Conservation (phyloP, 1,139 yeast species). For the Geotrichum europaeum region DNA sequence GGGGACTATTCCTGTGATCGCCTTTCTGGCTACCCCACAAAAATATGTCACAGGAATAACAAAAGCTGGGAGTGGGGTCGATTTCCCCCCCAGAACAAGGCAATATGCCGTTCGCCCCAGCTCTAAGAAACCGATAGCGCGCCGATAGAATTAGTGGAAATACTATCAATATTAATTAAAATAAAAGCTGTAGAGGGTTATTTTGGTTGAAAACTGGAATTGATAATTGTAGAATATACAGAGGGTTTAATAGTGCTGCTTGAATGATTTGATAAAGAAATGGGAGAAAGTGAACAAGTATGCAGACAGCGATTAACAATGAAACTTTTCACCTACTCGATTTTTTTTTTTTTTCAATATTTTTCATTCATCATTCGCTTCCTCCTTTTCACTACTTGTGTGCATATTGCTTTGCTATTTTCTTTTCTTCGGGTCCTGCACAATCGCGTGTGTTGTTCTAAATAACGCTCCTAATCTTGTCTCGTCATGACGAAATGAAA, state of each 20-base stretch:
- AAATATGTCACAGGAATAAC: background rate
- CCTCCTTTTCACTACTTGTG: too few species aligned
- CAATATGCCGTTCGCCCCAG: background rate
- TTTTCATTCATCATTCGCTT: background rate
- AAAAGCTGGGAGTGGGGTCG: background rate
- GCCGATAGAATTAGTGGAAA: background rate
- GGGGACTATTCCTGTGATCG: background rate
- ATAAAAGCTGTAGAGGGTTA: background rate
- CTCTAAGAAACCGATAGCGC: background rate
- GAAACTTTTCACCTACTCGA: background rate
- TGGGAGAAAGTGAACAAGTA: background rate
- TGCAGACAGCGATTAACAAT: background rate
- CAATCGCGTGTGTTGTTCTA: background rate
- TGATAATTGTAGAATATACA: background rate
- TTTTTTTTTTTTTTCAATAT: too few species aligned
- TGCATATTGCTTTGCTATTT: too few species aligned
- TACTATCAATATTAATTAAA: background rate
- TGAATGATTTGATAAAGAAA: too few species aligned
- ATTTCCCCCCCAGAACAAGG: background rate
- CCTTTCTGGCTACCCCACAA: background rate
- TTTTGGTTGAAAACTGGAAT: background rate
- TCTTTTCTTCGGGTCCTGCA: background rate
- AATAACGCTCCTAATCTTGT: background rate
- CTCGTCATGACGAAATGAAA: background rate
- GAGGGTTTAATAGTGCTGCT: background rate